Base-by-base conservation (phyloP, 176 grass and related monocot genomes). In the Raddia guianensis region DNA sequence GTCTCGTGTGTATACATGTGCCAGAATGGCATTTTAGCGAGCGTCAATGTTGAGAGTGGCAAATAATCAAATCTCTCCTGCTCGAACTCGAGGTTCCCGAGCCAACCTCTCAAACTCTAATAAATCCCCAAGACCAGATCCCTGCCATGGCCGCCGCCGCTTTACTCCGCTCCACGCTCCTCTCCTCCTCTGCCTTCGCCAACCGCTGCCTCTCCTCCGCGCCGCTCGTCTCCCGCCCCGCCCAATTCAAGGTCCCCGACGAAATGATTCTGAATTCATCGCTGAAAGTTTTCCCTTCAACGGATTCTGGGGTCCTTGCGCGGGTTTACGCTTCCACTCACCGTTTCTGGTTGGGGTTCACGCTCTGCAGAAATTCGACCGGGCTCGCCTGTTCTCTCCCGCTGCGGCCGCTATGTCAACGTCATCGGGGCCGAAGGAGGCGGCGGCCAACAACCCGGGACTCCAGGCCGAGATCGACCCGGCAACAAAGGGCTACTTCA, bases 401-500 rank as follows among this genome's bases (percentile, higher is more conserved):
- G 37, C 63, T 13, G 40, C 72, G 63, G 73, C 80, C 63, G 57
- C 83, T 53, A 92, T 94, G 86, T 89, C 92, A 43, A 73, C 88
- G 21, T 80, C 87, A n/a, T 93, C 88, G 20, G 85, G 80, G 32
- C 68, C 88, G 7, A 95, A 98, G 81, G 92, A 98, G 80, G 86
- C 90, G 7, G 83, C 88, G 12, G 34, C 74, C 12, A 98, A 87
- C 59, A 98, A 98, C 78, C 92, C 88, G 12, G 92, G 95, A 5
- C 88, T 98, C 7, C 86, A 93, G 5, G 56, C 86, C 6, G 78
- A 91, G 65, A 75, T 81, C 21, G 92, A 98, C 37, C 86, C 89
- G 11, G 90, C 95, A 8, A 98, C 95, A 55, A 95, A 93, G 48
- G 88, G 95, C 49, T 98, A 98, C 86, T 88, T 98, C 88, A 72